phyloP scores from a whole-genome alignment of 129 eudicot species.

The Saussurea involucrata region DNA sequence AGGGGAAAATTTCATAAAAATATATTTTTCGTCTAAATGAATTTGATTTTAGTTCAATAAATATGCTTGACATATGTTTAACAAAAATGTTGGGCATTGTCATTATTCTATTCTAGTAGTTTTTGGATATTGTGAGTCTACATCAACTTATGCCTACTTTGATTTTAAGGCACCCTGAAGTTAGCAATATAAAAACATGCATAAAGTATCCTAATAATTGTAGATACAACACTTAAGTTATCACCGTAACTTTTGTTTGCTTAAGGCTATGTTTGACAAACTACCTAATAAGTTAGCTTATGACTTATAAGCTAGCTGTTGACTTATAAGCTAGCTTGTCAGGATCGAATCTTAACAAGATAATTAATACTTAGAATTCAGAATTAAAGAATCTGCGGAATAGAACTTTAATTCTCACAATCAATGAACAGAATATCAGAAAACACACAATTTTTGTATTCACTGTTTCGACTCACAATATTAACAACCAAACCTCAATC shows the following conservation, averaged over 20 bases:
- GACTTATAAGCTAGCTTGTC: too few species aligned
- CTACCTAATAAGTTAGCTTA: too few species aligned
- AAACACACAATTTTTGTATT: too few species aligned
- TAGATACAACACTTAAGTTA: too few species aligned
- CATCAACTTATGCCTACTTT: not conserved
- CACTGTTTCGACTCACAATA: too few species aligned
- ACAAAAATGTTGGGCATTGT: not conserved
- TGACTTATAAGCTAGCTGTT: too few species aligned
- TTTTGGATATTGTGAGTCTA: not conserved
- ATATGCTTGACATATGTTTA: not conserved
- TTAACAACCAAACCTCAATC: too few species aligned
- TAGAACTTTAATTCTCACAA: too few species aligned
- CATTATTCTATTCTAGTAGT: not conserved
- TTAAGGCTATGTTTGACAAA: not conserved
- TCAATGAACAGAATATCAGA: too few species aligned
- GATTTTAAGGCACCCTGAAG: not conserved
- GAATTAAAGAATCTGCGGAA: too few species aligned
- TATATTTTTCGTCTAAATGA: not conserved
- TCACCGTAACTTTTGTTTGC: not conserved
- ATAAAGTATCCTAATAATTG: not conserved
- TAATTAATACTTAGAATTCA: too few species aligned
- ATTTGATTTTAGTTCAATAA: not conserved
- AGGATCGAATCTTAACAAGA: too few species aligned
- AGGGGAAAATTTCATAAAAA: not conserved
- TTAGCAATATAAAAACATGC: not conserved